These are phyloP conservation scores for Tetradesmus obliquus DNA, from an alignment of 139 green algal species.

Conservation along the genomic window DNA sequence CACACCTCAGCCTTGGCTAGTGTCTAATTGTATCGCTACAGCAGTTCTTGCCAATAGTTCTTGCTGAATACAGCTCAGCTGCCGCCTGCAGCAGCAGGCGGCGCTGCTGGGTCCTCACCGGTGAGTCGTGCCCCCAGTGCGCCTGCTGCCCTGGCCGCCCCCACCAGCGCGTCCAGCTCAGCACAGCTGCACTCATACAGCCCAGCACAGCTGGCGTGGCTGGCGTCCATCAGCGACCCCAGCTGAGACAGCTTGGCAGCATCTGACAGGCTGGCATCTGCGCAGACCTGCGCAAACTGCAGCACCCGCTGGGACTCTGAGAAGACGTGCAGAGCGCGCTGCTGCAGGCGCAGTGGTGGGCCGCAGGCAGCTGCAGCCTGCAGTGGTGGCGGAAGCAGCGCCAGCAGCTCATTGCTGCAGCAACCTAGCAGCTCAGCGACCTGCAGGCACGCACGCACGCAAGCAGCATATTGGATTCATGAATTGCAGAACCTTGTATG, in stretches of 20 bases:
- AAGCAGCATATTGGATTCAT: not conserved
- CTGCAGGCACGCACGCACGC: not conserved
- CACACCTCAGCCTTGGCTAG: not conserved
- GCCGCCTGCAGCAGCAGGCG: not conserved
- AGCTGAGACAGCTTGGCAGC: conserved; percentile 69
- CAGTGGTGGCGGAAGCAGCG: conserved; percentile 8
- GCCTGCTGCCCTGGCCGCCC: conserved; percentile 64
- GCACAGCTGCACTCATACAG: conserved; percentile 94
- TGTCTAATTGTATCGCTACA: not conserved
- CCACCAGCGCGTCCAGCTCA: conserved; percentile 92
- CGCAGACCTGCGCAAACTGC: conserved; percentile 75
- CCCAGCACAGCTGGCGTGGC: conserved; percentile 85
- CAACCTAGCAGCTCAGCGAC: not conserved
- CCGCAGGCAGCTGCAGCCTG: conserved; percentile 13
- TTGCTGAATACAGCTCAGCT: not conserved
- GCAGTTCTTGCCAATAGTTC: not conserved
- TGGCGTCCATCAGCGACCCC: conserved; percentile 89
- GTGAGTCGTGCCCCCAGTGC: conserved; percentile 91
- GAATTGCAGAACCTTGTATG: not conserved
- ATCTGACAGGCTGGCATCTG: not conserved
- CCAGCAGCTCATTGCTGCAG: not conserved
- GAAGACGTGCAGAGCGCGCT: conserved; percentile 87
- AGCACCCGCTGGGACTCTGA: conserved; percentile 82
- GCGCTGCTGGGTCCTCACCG: conserved; percentile 44
- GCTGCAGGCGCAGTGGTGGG: conserved; percentile 64